phyloP scores from a whole-genome alignment of 2,329 filamentous ascomycete species.

The Zymoseptoria passerinii region DNA sequence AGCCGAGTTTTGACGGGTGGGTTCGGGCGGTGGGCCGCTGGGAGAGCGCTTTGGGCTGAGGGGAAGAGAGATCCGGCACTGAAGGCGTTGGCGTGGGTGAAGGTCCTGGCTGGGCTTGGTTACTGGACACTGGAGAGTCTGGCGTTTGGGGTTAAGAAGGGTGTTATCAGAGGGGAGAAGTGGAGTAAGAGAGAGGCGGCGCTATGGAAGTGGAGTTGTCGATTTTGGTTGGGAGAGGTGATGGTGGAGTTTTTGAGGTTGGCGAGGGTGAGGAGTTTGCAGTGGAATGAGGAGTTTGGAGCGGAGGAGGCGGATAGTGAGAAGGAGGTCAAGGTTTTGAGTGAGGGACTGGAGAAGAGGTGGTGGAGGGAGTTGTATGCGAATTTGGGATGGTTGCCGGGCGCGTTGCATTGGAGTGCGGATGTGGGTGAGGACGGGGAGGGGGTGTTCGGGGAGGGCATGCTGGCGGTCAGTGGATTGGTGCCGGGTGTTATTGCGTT shows the following conservation, averaged over 20 bases:
- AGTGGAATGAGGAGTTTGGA: conserved; percentile 26
- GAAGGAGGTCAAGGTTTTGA: conserved; percentile 23
- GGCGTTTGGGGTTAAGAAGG: conserved; percentile 66
- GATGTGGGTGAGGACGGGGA: conserved; percentile 52
- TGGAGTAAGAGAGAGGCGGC: conserved; percentile 42
- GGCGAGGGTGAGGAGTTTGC: conserved; percentile 36
- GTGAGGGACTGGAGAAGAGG: conserved; percentile 27
- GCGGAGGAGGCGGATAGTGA: conserved; percentile 33
- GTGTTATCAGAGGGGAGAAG: conserved; percentile 47
- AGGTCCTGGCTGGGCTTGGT: conserved; percentile 57
- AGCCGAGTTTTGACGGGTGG: conserved; percentile 63
- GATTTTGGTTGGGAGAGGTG: conserved; percentile 75
- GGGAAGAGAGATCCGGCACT: conserved; percentile 37
- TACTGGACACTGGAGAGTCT: conserved; percentile 81
- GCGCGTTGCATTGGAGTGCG: conserved; percentile 76
- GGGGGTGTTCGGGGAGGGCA: conserved; percentile 43
- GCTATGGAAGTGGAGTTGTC: conserved; percentile 63
- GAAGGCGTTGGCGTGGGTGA: conserved; percentile 53
- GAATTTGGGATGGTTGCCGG: conserved; percentile 68
- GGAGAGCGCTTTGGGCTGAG: conserved; percentile 35
- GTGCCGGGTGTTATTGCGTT: conserved; percentile 40
- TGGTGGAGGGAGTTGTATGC: conserved; percentile 62
- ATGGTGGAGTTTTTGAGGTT: conserved; percentile 66
- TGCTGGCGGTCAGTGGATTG: conserved; percentile 51
- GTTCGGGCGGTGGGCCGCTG: conserved; percentile 64